Evolutionary conservation across 768 basidiomycete genomes (phyloP), one percentile per base, ranked within the genome.

Genomic region (Russula abietina): DNA sequence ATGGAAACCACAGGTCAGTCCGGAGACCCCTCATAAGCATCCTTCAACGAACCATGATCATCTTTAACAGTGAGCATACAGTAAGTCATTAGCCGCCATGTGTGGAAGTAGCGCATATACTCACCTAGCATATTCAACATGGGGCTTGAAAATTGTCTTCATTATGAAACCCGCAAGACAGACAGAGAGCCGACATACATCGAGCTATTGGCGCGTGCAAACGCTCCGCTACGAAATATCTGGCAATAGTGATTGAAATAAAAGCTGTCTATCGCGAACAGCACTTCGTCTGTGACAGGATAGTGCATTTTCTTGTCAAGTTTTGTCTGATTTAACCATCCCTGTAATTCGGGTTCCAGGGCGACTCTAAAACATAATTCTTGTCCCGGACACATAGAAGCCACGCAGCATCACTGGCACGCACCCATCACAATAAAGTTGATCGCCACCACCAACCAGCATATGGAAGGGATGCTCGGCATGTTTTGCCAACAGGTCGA

Each of bases 361-460:
- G 86, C 88, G 57, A 99, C 72, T 39, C 88, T 89, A 69, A 11
- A 53, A 19, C 8, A 8, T 3, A 22, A 22, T n/a, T 50, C 24
- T 8, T 11, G 10, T 24, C 39, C 10, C 12, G 12, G 22, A 60
- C 45, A 17, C 24, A 54, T 33, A 17, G 24, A 33, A 45, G 43
- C 24, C 41, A 36, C 16, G 28, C 45, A 16, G 55, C n/a, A 22
- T n/a, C 28, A 70, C n/a, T n/a, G n/a, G n/a, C n/a, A n/a, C 84
- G 49, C 68, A 87, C 88, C 79, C 76, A 67, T 93, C 91, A 65
- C 91, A 93, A 70, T 93, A 97, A n/a, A 97, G 79, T 72, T 96
- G 94, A 72, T 96, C 94, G 12, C 94, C 93, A 22, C 96, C 96
- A 19, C 96, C 96, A 7, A 97, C 87, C 39, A 98, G 79, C n/a